Base-by-base conservation (phyloP, 2,329 filamentous ascomycete species). In the Aspergillus quadricinctus region DNA sequence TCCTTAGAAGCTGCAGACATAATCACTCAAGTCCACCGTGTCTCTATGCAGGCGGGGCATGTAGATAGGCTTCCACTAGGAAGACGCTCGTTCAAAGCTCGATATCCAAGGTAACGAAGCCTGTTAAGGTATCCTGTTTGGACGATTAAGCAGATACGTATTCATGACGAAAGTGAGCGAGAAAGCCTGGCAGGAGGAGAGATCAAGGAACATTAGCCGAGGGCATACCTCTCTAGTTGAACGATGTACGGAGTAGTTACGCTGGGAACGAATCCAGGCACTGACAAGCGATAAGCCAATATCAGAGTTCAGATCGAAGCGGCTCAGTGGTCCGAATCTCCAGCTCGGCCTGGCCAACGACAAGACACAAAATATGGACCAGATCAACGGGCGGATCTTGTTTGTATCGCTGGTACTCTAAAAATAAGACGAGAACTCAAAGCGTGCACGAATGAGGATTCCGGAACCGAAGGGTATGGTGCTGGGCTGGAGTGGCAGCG, bases 371-470 rank as follows among this genome's bases (percentile, higher is more conserved):
- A 46, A 23, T 7, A 25, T 46, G 43, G 43, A 46, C 23, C 21
- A 46, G 43, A 46, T 46, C 23, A 46, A 46, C 23, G 4, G 19
- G 23, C 19, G 43, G 43, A 46, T 46, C 43, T 46, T 27, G 43
- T 46, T 45, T 14, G 14, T 35, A 35, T 35, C 31, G 4, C 31
- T 46, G 10, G 43, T 23, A 27, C 23, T n/a, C 59, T 61, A 61
- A 61, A 60, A 61, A 61, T 61, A 61, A 56, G 45, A 14, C 21
- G 11, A 27, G 21, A 17, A 46, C 11, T 4, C 2, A 17, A 14
- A 37, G 31, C 31, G 31, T 35, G 31, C 31, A 17, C 14, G 31
- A 37, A 37, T 37, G 40, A 43, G 50, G 23, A 54, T 46, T 41
- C 19, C 43, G 40, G 46, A 58, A 48, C 40, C 29, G 41, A 28